A percentile compares a stretch with the other conserved stretches of the same genome.
Evolutionary conservation across 1,139 yeast species (phyloP).

Genomic region (Suhomyces atakaporum): DNA sequence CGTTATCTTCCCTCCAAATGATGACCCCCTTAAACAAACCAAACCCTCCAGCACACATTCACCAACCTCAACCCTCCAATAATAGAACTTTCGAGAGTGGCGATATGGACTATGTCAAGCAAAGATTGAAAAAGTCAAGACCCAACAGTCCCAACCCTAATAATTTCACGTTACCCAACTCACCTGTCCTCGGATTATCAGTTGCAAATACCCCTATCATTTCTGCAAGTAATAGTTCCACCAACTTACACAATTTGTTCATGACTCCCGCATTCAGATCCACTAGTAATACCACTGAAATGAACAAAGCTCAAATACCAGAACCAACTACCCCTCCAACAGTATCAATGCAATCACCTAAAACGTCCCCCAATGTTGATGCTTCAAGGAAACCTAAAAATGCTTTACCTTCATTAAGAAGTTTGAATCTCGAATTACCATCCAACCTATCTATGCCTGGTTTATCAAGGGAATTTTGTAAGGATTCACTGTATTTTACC

Average conservation of each 20-base stretch:
- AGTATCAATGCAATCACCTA: slow-evolving; percentile 8
- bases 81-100: slow-evolving; percentile 38
- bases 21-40: slow-evolving; percentile 53
- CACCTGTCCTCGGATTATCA: slow-evolving; percentile 54
- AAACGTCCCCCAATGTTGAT: slow-evolving; percentile 10
- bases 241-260: slow-evolving; percentile 42
- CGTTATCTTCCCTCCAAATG: slow-evolving; percentile 52
- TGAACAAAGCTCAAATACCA: slow-evolving; percentile 4
- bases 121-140: slow-evolving; percentile 64
- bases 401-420: slow-evolving; percentile 50
- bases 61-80: slow-evolving; percentile 11
- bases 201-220: slow-evolving; percentile 46
- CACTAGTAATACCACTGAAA: slow-evolving; percentile 7
- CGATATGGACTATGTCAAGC: slow-evolving; percentile 49
- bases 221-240: slow-evolving; percentile 47
- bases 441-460: slow-evolving; percentile 34
- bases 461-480: slow-evolving; percentile 14
- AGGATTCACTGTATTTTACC: slow-evolving; percentile 9
- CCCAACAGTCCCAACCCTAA: slow-evolving; percentile 58
- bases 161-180: slow-evolving; percentile 58
- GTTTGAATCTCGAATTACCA: slow-evolving; percentile 53
- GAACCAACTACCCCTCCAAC: slow-evolving; percentile 12
- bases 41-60: slow-evolving; percentile 13
- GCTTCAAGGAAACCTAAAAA: slow-evolving; percentile 25
- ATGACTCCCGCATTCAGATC: slow-evolving; percentile 29